Evolutionary conservation across 495 filamentous ascomycete species (phyloP), one percentile per base, ranked within the genome.

Genomic region (Aspergillus hancockii): DNA sequence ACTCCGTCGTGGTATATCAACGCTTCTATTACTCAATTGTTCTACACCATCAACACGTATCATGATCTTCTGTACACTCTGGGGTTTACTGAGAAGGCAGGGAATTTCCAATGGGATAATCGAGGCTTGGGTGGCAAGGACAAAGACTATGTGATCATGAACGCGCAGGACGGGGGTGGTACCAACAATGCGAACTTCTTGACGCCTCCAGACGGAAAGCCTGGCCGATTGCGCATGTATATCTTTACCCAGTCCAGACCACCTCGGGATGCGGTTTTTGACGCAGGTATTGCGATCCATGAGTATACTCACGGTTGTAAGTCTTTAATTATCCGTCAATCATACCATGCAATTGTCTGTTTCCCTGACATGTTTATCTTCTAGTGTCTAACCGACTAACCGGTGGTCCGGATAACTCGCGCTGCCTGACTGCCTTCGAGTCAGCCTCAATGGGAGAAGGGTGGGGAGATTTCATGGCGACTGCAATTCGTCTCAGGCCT

Each of bases 51-150:
- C 22, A 82, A 82, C 63, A 70, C 60, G 3, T 83, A 81, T 66
- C 81, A 84, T 62, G 81, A 84, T 47, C 67, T 83, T 8, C 70
- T 84, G 0, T 80, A 84, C 55, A 64, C 69, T 16, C 74, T 84
- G 8, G 81, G 81, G 10, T 84, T 84, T 66, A 83, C 67, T 36
- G 81, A 84, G 55, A 69, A 40, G 2, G 81, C 81, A 21, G 81
- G 81, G 6, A 84, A 84, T 66, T 84, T 84, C 67, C 75, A 84
- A 62, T 58, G 62, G 30, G 76, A 82, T 67, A 84, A 83, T 69
- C 70, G 75, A 62, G 72, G 72, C 54, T 46, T 64, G 30, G 79
- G 79, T 16, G 81, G 81, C 25, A 19, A 45, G 4, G 79, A 76
- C 22, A 69, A 67, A 43, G 81, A 84, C 61, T 76, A 76, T 59